Evolutionary conservation across 2,329 filamentous ascomycete species (phyloP).

Genomic region (Botrytis pseudocinerea): DNA sequence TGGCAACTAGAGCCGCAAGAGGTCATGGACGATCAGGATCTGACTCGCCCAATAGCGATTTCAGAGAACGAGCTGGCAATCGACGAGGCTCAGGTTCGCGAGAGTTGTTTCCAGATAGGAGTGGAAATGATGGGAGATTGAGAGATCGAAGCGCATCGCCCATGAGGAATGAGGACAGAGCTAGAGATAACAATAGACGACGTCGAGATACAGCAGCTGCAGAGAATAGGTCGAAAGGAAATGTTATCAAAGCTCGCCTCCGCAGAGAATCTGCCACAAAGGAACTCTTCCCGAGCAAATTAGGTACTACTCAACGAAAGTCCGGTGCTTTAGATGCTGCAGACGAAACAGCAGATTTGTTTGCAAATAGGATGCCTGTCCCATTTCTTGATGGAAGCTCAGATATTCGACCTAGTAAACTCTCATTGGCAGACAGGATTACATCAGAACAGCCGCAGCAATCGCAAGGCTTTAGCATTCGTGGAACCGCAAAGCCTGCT

Average conservation of each 20-base stretch:
- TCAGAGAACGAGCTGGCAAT: constrained; percentile 28
- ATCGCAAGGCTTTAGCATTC: constrained; percentile 55
- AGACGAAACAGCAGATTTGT: constrained; percentile 54
- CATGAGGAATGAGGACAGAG: constrained; percentile 43
- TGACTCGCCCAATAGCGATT: constrained; percentile 39
- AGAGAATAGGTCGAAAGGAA: constrained; percentile 49
- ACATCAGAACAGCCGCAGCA: constrained; percentile 39
- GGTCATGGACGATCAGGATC: constrained; percentile 40
- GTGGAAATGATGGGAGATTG: constrained; percentile 38
- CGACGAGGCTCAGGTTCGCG: constrained; percentile 41
- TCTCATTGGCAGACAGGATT: constrained; percentile 33
- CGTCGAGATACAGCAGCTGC: constrained; percentile 33
- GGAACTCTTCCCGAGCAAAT: constrained; percentile 59
- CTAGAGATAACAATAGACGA: constrained; percentile 38
- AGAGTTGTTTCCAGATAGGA: constrained; percentile 61
- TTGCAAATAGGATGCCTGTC: constrained; percentile 50
- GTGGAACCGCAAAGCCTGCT: constrained; percentile 53
- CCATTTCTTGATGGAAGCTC: constrained; percentile 50
- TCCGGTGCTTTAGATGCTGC: constrained; percentile 54
- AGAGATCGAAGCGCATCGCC: constrained; percentile 42
- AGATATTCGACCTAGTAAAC: constrained; percentile 35
- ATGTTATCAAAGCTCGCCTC: constrained; percentile 45
- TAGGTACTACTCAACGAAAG: constrained; percentile 47
- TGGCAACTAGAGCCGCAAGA: constrained; percentile 39
- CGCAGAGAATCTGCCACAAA: constrained; percentile 32